phyloP scores from a whole-genome alignment of 2,329 filamentous ascomycete species.

The Coniochaeta sp. region DNA sequence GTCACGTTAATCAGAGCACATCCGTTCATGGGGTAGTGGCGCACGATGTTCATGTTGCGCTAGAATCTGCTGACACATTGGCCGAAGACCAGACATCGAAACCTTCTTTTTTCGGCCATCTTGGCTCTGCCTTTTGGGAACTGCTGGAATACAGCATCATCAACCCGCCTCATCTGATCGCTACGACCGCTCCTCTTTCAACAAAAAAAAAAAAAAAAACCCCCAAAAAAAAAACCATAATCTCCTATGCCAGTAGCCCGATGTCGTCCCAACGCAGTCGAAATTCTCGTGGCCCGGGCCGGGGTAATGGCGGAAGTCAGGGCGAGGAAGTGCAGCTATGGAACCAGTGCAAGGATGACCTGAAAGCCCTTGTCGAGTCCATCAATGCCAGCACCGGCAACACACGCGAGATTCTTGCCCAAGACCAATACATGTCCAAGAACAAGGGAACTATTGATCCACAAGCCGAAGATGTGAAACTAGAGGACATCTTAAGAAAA shows the following conservation, averaged over 20 bases:
- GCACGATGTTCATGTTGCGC: background rate
- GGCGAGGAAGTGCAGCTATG: slow-evolving; percentile 35
- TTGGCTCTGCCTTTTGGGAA: background rate
- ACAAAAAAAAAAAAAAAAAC: no score
- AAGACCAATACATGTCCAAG: slow-evolving; percentile 30
- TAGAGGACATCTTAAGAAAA: slow-evolving; percentile 19
- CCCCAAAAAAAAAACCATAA: no score
- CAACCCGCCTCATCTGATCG: background rate
- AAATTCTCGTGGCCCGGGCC: slow-evolving; percentile 21
- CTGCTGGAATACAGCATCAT: background rate
- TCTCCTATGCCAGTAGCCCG: background rate
- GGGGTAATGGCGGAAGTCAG: slow-evolving; percentile 30
- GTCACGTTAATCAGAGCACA: no score
- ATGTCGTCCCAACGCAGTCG: slow-evolving; percentile 18
- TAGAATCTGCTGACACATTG: background rate
- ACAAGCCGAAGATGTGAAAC: slow-evolving; percentile 15
- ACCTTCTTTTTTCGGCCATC: background rate
- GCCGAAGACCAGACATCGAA: background rate
- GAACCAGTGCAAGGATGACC: slow-evolving; percentile 30
- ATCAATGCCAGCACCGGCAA: slow-evolving; percentile 33
- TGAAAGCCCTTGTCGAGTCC: slow-evolving; percentile 24
- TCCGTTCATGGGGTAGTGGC: no score
- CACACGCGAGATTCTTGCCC: slow-evolving; percentile 26
- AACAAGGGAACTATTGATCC: slow-evolving; percentile 26
- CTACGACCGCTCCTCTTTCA: background rate